phyloP scores from a whole-genome alignment of 129 eudicot genomes.

The Pulicaria dysenterica region DNA sequence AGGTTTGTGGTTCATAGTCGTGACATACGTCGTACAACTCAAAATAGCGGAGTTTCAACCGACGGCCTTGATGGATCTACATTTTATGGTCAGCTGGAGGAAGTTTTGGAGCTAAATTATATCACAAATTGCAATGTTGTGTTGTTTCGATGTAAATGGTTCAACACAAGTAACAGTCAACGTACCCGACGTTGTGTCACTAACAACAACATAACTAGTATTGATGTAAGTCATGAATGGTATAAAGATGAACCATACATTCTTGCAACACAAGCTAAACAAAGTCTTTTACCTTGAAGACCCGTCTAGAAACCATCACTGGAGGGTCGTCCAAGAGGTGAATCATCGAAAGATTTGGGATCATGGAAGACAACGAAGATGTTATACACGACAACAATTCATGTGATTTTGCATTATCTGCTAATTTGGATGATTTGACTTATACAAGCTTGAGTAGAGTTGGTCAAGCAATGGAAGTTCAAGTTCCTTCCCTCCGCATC shows the following conservation, averaged over 20 bases:
- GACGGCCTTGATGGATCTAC: background rate
- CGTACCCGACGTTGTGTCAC: background rate
- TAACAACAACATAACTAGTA: constrained; percentile 14
- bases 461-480: no score
- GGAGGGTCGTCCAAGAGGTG: no score
- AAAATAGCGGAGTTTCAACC: background rate
- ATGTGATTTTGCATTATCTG: no score
- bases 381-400: no score
- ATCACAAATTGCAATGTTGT: background rate
- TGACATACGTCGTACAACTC: background rate
- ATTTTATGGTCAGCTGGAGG: background rate
- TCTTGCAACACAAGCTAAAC: constrained; percentile 1
- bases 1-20: background rate
- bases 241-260: constrained; percentile 4
- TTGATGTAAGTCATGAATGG: background rate
- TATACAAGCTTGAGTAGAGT: no score
- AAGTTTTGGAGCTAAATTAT: background rate
- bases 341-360: no score
- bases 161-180: background rate
- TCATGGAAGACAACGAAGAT: no score
- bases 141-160: constrained; percentile 13
- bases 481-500: no score
- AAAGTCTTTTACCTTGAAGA: background rate
- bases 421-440: no score
- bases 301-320: no score